phyloP scores from a whole-genome alignment of 495 filamentous ascomycete species.

The Podospora fimiseda region DNA sequence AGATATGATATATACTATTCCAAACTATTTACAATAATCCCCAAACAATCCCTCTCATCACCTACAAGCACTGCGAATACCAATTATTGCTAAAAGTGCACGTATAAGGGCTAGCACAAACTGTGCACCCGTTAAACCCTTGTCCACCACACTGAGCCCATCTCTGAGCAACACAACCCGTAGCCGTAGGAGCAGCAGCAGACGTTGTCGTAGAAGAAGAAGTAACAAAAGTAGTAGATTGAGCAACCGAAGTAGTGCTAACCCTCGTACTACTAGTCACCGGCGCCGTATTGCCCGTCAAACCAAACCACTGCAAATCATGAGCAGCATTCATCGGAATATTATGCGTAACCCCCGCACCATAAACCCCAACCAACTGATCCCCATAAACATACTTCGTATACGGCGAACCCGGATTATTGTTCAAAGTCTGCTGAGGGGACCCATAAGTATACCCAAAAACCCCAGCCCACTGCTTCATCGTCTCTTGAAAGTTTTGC shows the following conservation, averaged over 20 bases:
- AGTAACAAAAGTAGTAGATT: slow-evolving; percentile 1
- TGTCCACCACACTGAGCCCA: slow-evolving; percentile 44
- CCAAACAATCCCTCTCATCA: neutral
- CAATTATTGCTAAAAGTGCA: slow-evolving; percentile 28
- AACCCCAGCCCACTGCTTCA: slow-evolving; percentile 50
- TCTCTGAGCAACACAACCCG: slow-evolving; percentile 17
- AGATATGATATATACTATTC: neutral
- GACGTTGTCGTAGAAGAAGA: slow-evolving; percentile 22
- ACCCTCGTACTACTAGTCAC: slow-evolving; percentile 2
- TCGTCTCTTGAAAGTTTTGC: slow-evolving; percentile 42
- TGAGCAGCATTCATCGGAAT: slow-evolving; percentile 24
- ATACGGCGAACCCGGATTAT: slow-evolving; percentile 28
- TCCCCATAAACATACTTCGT: slow-evolving; percentile 44
- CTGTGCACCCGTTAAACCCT: slow-evolving; percentile 36
- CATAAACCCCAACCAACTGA: slow-evolving; percentile 35
- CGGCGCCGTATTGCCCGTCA: slow-evolving; percentile 6
- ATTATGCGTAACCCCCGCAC: slow-evolving; percentile 27
- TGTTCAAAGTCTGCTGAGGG: slow-evolving; percentile 23
- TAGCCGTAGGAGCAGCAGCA: slow-evolving; percentile 22
- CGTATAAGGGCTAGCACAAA: slow-evolving; percentile 27
- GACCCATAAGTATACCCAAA: slow-evolving; percentile 33
- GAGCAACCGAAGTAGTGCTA: slow-evolving; percentile 1
- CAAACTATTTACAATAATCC: neutral
- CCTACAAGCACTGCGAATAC: slow-evolving; percentile 31
- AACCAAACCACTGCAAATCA: slow-evolving; percentile 33